Base-by-base conservation (phyloP, 2,329 filamentous ascomycete species). In the Pestalotiopsis sp. region DNA sequence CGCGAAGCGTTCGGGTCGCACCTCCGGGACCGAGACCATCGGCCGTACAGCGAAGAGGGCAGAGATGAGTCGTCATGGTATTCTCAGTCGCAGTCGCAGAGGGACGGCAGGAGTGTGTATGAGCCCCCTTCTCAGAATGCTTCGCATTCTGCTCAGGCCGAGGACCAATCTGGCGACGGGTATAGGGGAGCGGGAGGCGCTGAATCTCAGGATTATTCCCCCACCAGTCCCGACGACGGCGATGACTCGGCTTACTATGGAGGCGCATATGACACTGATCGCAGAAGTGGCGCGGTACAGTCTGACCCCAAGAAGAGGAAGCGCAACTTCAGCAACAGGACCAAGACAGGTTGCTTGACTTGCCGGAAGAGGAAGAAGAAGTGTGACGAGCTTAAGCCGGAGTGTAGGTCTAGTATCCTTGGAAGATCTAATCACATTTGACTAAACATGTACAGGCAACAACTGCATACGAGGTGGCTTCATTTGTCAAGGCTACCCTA, bases 351-450 rank as follows among this genome's bases (percentile, higher is more conserved):
- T 39, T 98, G 95, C 79, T 90, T 97, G 81, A 98, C 95, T 5
- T 98, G 95, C 79, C 88, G 95, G 70, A 89, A 90, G 78, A 89
- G 95, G 69, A 98, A 98, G 87, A 98, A 98, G 89, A 98, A 98
- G 82, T 98, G 96, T 78, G 95, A 98, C 78, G 96, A 98, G 83
- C 89, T 88, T 67, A 97, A 97, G 80, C 96, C 96, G 31, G 90
- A 94, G 80, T 98, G 96, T 97, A 85, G 86, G 92, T 85, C 45
- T 61, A 1, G 39, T 17, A 23, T 11, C 57, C 59, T 56, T 57
- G 36, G 27, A 38, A 14, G 25, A 36, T 62, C 20, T 9, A 2
- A 27, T 7, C 20, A 7, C 39, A 20, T 6, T 52, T 52, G 14
- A 14, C 52, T 65, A 49, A 58, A 39, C 58, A 49, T 20, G 31